A percentile compares a stretch with the other conserved stretches of the same genome.
Conservation (phyloP, 805 yeast genomes). For the Zygoascus flipseniorum region DNA sequence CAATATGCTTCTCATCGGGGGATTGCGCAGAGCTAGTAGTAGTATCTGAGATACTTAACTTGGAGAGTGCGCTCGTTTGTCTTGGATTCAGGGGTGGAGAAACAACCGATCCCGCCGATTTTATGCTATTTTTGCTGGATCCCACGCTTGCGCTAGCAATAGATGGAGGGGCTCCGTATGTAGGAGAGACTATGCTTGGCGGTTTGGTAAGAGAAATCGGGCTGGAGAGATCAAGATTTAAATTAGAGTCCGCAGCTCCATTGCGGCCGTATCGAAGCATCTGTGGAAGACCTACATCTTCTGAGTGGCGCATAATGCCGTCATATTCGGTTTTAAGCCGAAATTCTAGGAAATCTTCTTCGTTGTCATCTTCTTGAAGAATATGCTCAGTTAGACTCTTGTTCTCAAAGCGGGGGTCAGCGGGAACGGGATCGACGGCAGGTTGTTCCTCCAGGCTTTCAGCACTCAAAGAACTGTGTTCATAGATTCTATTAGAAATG, state of each 20-base stretch:
- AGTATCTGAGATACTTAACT: background rate
- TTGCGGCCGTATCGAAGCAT: constrained; percentile 13
- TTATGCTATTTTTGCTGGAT: background rate
- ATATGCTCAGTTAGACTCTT: background rate
- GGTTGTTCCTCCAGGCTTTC: background rate
- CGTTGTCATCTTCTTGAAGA: constrained; percentile 7
- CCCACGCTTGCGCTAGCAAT: background rate
- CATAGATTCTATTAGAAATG: background rate
- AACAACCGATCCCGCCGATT: background rate
- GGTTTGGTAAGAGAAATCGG: background rate
- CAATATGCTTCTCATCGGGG: background rate
- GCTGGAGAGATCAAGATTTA: background rate
- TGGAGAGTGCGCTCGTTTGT: background rate
- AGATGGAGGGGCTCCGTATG: background rate
- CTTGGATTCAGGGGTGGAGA: background rate
- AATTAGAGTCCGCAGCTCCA: background rate
- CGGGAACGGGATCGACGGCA: background rate
- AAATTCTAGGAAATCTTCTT: constrained; percentile 31
- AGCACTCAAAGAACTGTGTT: background rate
- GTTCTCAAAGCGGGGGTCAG: background rate
- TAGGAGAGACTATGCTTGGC: too few species aligned
- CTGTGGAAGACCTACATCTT: constrained; percentile 14
- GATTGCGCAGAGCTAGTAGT: background rate
- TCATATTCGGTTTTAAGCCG: constrained; percentile 22
- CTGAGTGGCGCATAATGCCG: constrained; percentile 16